phyloP scores from a whole-genome alignment of 2,329 filamentous ascomycete species.

The Diplodia seriata region DNA sequence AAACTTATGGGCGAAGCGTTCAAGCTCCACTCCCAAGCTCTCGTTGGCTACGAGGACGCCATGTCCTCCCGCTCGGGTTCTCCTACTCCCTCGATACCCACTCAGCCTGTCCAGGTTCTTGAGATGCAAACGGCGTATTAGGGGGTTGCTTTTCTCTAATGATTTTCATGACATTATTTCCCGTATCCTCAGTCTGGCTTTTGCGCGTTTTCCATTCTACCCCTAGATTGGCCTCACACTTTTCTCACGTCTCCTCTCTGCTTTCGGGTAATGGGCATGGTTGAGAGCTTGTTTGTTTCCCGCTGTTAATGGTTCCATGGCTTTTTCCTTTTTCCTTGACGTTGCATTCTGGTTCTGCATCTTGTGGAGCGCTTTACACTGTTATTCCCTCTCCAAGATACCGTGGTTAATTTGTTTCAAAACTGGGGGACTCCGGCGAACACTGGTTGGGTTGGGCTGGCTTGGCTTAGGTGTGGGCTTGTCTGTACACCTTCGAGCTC shows the following conservation, averaged over 20 bases:
- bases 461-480: conserved; percentile 33
- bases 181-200: conserved; percentile 5
- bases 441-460: conserved; percentile 33
- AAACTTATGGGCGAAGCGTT: conserved; percentile 98
- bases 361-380: conserved; percentile 25
- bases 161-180: conserved; percentile 32
- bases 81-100: conserved; percentile 50
- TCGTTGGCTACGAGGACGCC: conserved; percentile 92
- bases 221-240: conserved; percentile 31
- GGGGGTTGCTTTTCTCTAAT: conserved; percentile 27
- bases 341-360: conserved; percentile 33
- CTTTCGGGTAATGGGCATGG: conserved; percentile 32
- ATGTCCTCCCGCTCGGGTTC: conserved; percentile 56
- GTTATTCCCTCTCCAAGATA: conserved; percentile 27
- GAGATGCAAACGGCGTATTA: conserved; percentile 55
- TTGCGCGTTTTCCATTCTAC: conserved; percentile 15
- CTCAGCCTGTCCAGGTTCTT: conserved; percentile 50
- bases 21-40: conserved; percentile 92
- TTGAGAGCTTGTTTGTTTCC: conserved; percentile 27
- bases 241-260: conserved; percentile 32
- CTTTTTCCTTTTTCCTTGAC: conserved; percentile 19
- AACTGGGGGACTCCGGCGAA: conserved; percentile 33
- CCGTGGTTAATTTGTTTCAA: conserved; percentile 32
- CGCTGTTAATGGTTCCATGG: conserved; percentile 25
- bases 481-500: conserved; percentile 32